phyloP scores from a whole-genome alignment of 768 basidiomycete species.

The Russula compacta region DNA sequence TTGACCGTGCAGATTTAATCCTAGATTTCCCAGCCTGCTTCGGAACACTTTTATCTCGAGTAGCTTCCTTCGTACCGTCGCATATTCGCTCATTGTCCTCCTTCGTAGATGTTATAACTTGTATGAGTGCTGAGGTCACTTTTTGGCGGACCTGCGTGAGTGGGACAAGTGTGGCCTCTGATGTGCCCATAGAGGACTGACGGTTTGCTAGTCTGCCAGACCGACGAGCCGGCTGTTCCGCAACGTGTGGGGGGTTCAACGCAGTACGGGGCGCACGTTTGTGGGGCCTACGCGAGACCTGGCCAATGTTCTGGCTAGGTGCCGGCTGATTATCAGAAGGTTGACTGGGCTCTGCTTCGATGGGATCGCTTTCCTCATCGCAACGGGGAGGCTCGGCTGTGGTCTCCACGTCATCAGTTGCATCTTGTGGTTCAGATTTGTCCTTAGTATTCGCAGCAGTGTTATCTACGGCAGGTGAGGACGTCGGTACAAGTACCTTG shows the following conservation, averaged over 20 bases:
- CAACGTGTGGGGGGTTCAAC: not conserved
- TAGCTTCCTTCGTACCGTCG: not conserved
- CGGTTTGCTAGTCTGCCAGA: slow-evolving; percentile 11
- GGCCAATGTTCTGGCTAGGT: not conserved
- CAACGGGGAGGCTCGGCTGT: not conserved
- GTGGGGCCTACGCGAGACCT: not conserved
- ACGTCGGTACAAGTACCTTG: slow-evolving; percentile 11
- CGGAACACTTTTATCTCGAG: not conserved
- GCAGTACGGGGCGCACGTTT: not conserved
- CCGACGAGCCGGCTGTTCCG: slow-evolving; percentile 9
- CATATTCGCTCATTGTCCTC: not conserved
- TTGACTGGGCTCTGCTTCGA: slow-evolving; percentile 10
- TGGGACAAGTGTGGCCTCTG: not conserved
- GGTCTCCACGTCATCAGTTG: slow-evolving; percentile 15
- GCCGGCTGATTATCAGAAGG: not conserved
- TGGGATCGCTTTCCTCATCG: slow-evolving; percentile 14
- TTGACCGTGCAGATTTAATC: not conserved
- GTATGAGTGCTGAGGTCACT: not conserved
- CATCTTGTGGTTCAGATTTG: not conserved
- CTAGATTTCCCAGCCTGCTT: not conserved
- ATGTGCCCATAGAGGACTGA: not conserved
- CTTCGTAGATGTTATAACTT: not conserved
- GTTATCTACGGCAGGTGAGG: slow-evolving; percentile 3
- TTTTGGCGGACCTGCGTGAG: not conserved
- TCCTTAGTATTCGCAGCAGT: not conserved